Evolutionary conservation across 1,284 basidiomycete genomes (phyloP).

Genomic region (Rhodotorula glutinis): DNA sequence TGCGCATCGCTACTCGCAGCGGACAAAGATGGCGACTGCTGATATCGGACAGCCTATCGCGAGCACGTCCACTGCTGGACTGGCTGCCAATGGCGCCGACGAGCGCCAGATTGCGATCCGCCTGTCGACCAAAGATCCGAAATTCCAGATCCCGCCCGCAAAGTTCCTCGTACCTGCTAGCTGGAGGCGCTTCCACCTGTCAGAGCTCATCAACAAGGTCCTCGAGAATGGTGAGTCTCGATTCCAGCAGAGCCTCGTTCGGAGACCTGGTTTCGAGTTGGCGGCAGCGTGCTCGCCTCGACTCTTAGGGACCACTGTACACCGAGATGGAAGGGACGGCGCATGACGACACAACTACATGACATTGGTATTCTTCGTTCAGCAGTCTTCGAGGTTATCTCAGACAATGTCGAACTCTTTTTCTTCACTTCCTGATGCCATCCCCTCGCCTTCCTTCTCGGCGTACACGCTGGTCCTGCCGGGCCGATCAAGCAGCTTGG

Average conservation of each 20-base stretch:
- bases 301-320: background rate
- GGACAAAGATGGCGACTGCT: slow-evolving; percentile 2
- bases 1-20: background rate
- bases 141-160: slow-evolving; percentile 77
- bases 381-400: slow-evolving; percentile 40
- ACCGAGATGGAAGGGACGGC: slow-evolving; percentile 5
- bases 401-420: slow-evolving; percentile 32
- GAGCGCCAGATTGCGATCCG: slow-evolving; percentile 59
- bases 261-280: background rate
- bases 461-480: background rate
- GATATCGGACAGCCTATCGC: slow-evolving; percentile 21
- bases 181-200: slow-evolving; percentile 95
- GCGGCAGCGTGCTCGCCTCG: background rate
- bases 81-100: slow-evolving; percentile 7
- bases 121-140: slow-evolving; percentile 70
- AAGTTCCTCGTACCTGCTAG: slow-evolving; percentile 89
- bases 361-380: slow-evolving; percentile 43
- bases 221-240: slow-evolving; percentile 50
- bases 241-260: background rate
- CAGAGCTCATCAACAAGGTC: slow-evolving; percentile 94
- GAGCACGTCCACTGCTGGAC: slow-evolving; percentile 20
- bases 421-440: slow-evolving; percentile 41
- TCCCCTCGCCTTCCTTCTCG: background rate
- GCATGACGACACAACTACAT: slow-evolving; percentile 33
- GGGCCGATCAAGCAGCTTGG: background rate